Base-by-base conservation (phyloP, 768 basidiomycete species). In the Amanita molliuscula region DNA sequence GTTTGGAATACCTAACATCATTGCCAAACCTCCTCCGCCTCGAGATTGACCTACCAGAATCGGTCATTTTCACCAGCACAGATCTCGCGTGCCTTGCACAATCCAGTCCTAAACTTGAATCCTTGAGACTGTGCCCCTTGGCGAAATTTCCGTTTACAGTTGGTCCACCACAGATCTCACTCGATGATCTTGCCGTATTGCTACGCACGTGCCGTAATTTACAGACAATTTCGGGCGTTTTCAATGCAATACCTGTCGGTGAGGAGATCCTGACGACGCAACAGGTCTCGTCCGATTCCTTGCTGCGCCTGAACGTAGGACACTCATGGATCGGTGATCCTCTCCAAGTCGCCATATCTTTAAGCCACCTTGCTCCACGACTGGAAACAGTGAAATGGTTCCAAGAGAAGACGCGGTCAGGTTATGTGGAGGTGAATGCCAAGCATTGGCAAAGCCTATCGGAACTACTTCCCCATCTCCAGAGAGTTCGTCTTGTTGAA, bases 1-100 rank as follows among this genome's bases (percentile, higher is more conserved):
- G 82, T 15, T 71, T 89, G 47, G 76, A 81, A 54, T 65, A 76
- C 51, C 62, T 89, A 21, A 66, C 68, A 16, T 66, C 66, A 36
- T 70, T 89, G 26, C 75, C 77, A 20, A 63, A 62, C 36, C 71
- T 89, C 50, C 59, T 67, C 26, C 77, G 79, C n/a, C 69, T 89
- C 41, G 84, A 86, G 33, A 74, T 88, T 49, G 87, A 89, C 61
- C 80, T 89, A 51, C 84, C 87, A 10, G 84, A 88, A 60, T 87
- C 84, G 4, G 71, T 79, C 47, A 66, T 84, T 50, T 82, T 88
- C 65, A 68, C 72, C 47, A 72, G 78, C 23, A 62, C 69, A 44
- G 87, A 89, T 62, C 61, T 88, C 53, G 67, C 67, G 47, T 72
- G 69, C 53, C 59, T 88, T 5, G 78, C 82, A 13, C 68, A 68